Evolutionary conservation across 176 grass and related monocot genomes (phyloP), one percentile per base, ranked within the genome.

Genomic region (Chloris gayana): DNA sequence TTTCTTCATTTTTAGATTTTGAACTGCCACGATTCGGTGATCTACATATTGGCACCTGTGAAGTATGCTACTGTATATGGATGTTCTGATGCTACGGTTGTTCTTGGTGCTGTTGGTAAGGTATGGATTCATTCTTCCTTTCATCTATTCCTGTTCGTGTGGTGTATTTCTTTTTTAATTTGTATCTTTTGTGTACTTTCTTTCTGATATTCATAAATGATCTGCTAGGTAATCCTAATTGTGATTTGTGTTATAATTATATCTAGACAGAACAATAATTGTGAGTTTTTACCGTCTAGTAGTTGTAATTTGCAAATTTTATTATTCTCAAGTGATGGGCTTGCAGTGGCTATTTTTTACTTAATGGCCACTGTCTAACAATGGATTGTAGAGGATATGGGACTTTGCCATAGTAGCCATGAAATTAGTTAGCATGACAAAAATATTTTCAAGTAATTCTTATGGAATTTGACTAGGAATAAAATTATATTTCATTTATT

Each of bases 1-100:
- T 83, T 21, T 14, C 81, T 83, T 63, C 88, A 33, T 60, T 63
- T 93, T 54, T 58, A 99, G 97, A 93, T 99, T 82, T 83, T 99
- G 69, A 95, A 99, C 82, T 95, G 97, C 81, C 92, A 99, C 84
- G 97, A 99, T 84, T 95, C 97, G 51, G 90, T 89, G 66, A 99
- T 99, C 81, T 95, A 95, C 88, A 88, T 99, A 72, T 83, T 98
- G 71, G 92, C 96, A 84, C 96, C 96, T 1, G 60, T 94, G 73
- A 94, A 79, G 50, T 91, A 91, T 91, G 92, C 92, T 80, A 94
- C 86, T 5, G 80, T 94, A 1, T 91, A 91, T 67, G 92, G 92
- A 64, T 94, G 92, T 84, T 94, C 88, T 49, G 92, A 94, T 88
- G 66, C 92, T 82, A 94, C 85, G 6, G 72, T 94, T 70, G 82